Evolutionary conservation across 352 stramenopile species (phyloP), one percentile per base, ranked within the genome.

Genomic region (Globisporangium ultimum): DNA sequence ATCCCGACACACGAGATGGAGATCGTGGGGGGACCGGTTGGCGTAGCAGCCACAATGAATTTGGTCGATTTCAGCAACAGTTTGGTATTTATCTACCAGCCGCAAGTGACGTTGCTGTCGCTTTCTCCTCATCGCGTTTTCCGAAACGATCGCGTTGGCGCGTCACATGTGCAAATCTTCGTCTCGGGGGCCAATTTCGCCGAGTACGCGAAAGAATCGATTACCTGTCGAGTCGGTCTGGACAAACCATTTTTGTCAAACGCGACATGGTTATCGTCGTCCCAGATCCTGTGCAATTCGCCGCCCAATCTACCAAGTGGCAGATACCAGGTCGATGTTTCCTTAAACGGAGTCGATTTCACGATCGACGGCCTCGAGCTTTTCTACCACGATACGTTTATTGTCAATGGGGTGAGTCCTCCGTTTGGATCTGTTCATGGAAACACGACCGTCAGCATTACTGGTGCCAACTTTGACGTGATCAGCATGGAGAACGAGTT

Each of bases 291-390:
- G 13, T 85, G 76, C 28, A 43, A 17, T 17, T 47, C 55, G n/a
- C 58, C 60, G 14, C 55, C 71, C 0, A 36, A 66, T 11, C 49
- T 87, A 14, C 58, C 70, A 32, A 56, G 60, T 53, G 80, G 80
- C 0, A 55, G 67, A 13, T 79, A 90, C 50, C 54, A 1, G 0
- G 59, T 88, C 1, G 66, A 74, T n/a, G 41, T 90, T 3, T 78
- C 78, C 1, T 43, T 83, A 5, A 85, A 87, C 52, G 68, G 64
- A 7, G 48, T 63, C 1, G 71, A 72, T 28, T 88, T 86, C 45
- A 60, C 77, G 15, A 70, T 72, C 14, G 69, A 84, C 45, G 57
- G 48, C 0, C 11, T 88, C 0, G 58, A 66, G 10, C 32, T 91
- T 28, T 9, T 74, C 21, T 86, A 87, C 32, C 65, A 59, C 42